These are phyloP conservation scores for Adansonia madagascariensis DNA, from an alignment of 441 rosid genomes.

Conservation along the genomic window DNA sequence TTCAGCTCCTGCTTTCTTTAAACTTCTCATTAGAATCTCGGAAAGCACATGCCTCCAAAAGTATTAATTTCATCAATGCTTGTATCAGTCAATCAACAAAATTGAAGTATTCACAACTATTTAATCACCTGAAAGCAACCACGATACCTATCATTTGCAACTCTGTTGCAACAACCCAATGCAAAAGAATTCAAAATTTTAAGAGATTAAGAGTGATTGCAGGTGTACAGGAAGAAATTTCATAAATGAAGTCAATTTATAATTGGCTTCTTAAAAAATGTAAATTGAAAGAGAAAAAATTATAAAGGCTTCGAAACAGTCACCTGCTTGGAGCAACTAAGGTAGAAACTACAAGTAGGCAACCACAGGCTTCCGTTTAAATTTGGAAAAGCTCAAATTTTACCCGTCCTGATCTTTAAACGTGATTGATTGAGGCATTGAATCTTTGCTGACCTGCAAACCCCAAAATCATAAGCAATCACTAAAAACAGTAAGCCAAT, in stretches of 20 bases:
- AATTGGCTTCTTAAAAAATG: background rate
- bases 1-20: constrained; percentile 92
- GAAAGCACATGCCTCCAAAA: constrained; percentile 88
- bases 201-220: background rate
- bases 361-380: constrained; percentile 91
- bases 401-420: constrained; percentile 88
- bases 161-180: background rate
- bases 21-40: constrained; percentile 96
- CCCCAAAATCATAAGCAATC: constrained; percentile 11
- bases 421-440: constrained; percentile 71
- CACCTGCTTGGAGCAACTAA: constrained; percentile 96
- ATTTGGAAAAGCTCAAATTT: constrained; percentile 66
- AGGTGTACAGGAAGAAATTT: background rate
- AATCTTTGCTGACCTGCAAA: constrained; percentile 76
- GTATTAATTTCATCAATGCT: background rate
- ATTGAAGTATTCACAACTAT: background rate
- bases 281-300: background rate
- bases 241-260: background rate
- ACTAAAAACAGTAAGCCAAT: background rate
- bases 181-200: background rate
- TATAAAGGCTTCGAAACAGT: background rate
- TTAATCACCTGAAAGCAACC: background rate
- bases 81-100: background rate
- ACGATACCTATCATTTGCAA: background rate
- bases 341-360: constrained; percentile 94